Evolutionary conservation across 495 filamentous ascomycete genomes (phyloP), one percentile per base, ranked within the genome.

Genomic region (Daldinia grandis): DNA sequence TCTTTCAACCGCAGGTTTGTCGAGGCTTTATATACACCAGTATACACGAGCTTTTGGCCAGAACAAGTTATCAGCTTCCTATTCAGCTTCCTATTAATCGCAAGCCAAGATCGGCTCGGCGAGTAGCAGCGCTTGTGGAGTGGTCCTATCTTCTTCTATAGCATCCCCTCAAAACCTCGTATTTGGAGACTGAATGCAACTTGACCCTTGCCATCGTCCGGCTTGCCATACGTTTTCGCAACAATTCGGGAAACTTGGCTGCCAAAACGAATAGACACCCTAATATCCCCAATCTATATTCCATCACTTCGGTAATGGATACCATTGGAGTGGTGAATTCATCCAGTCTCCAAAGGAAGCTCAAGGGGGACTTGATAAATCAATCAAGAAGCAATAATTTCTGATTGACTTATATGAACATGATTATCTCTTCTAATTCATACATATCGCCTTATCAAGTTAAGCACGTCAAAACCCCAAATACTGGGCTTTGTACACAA

Each of bases 71-170:
- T 19, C 59, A 42, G 21, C 49, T 49, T 68, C 60, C 55, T 64
- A 61, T 57, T 19, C 59, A 42, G 21, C 49, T 49, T 68, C 60
- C 55, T 64, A 61, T 57, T 47, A 24, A 21, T 53, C 5, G 12
- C 35, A 47, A 65, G 59, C 69, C 60, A 61, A 61, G 60, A 53
- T 64, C n/a, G 31, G 37, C 47, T 24, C 31, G 64, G 64, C 40
- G 54, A 66, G 58, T 68, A 56, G 60, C 40, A 68, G 25, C n/a
- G 55, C 8, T 64, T 72, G 59, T 72, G 64, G 69, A 57, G 64
- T 57, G 67, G 19, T 58, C n/a, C 15, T 50, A 35, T 50, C 38
- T 58, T 40, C 17, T 10, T 67, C 49, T 66, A 49, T 56, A 49
- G 8, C 37, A 53, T 54, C 50, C 27, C 62, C 27, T 59, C 54